Evolutionary conservation across 2,329 filamentous ascomycete species (phyloP).

Genomic region (Ophiocordyceps camponoti-saundersi): DNA sequence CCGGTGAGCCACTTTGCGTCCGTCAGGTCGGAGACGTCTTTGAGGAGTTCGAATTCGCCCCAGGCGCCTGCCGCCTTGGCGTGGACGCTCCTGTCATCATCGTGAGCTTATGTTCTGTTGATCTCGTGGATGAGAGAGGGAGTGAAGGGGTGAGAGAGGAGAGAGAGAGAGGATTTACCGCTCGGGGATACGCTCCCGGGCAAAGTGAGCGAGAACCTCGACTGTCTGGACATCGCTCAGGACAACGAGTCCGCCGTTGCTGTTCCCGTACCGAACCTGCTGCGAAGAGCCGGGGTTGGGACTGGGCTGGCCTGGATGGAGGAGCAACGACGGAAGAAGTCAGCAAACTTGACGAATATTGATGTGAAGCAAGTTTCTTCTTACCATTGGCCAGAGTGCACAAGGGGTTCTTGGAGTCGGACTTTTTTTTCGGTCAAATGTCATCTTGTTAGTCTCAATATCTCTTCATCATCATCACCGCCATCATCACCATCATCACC

Average conservation of each 20-base stretch:
- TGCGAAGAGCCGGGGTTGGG: constrained; percentile 7
- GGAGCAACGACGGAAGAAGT: not conserved
- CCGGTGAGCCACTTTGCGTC: constrained; percentile 30
- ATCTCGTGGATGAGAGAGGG: too few relatives aligned
- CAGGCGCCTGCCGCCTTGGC: constrained; percentile 19
- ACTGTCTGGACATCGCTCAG: constrained; percentile 36
- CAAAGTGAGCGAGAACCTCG: constrained; percentile 38
- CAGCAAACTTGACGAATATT: not conserved
- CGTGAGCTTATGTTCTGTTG: too few relatives aligned
- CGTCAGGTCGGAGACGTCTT: constrained; percentile 36
- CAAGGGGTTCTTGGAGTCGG: not conserved
- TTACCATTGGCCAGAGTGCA: not conserved
- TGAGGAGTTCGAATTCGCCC: constrained; percentile 37
- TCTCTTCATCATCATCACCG: not conserved
- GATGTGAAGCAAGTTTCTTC: not conserved
- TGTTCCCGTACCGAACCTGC: constrained; percentile 5
- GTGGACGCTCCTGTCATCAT: constrained; percentile 4
- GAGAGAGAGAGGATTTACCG: constrained; percentile 8
- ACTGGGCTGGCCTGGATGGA: constrained; percentile 8
- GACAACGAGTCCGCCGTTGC: constrained; percentile 21
- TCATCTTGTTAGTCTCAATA: not conserved
- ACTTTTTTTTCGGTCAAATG: not conserved
- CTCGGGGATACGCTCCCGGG: constrained; percentile 41
- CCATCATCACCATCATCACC: too few relatives aligned
- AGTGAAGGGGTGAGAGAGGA: not conserved